Percentiles rank a stretch among this genome's conserved stretches.
Conservation (phyloP, 257 asterid species). For the Solanum ossicruentum region DNA sequence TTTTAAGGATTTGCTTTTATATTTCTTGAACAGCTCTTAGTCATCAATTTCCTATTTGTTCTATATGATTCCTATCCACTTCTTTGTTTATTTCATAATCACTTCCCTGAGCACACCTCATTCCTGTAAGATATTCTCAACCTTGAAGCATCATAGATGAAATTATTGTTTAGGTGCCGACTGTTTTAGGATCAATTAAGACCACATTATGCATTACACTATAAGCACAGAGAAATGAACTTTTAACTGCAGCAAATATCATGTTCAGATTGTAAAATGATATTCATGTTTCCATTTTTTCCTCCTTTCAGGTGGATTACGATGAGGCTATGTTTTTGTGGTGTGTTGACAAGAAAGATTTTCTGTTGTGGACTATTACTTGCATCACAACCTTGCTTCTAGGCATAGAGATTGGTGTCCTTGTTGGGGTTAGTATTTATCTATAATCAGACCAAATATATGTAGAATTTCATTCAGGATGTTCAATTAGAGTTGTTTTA, state of each 20-base stretch:
- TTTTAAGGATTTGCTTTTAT: not conserved
- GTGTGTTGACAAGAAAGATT: slow-evolving; percentile 91
- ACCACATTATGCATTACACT: not conserved
- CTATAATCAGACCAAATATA: not conserved
- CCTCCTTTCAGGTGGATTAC: slow-evolving; percentile 78
- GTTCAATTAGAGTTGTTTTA: not conserved
- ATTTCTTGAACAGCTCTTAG: not conserved
- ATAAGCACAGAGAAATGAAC: not conserved
- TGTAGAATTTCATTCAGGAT: not conserved
- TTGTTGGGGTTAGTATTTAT: slow-evolving; percentile 66
- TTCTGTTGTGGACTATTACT: slow-evolving; percentile 85
- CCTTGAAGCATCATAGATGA: not conserved
- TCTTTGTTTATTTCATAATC: not conserved
- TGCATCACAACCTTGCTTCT: slow-evolving; percentile 71
- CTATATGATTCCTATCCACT: not conserved
- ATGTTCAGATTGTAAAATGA: slow-evolving; percentile 6
- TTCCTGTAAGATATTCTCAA: not conserved
- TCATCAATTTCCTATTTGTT: not conserved
- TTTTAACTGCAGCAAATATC: not conserved
- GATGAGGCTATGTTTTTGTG: slow-evolving; percentile 87
- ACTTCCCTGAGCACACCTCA: not conserved
- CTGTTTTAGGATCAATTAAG: not conserved
- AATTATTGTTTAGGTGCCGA: not conserved
- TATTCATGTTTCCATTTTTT: slow-evolving; percentile 1
- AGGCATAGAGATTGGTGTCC: slow-evolving; percentile 97